Evolutionary conservation across 2,329 filamentous ascomycete genomes (phyloP).

Genomic region (Leptographium wingfieldii): DNA sequence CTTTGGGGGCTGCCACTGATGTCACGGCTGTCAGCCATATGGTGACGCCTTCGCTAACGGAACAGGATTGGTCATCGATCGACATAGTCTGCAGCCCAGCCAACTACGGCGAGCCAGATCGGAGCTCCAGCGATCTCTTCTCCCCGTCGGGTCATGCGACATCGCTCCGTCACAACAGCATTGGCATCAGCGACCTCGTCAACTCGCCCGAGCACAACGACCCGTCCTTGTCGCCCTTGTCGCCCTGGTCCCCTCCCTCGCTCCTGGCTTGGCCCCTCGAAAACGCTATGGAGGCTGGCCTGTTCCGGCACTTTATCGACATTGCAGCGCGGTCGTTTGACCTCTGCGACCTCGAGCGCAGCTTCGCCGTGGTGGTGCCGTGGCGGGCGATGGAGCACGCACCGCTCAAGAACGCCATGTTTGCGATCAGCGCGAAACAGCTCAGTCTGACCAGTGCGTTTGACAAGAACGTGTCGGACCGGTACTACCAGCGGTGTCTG

Average conservation of each 20-base stretch:
- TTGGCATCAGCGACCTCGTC: not conserved
- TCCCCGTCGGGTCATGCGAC: too few species aligned
- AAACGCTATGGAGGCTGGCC: not conserved
- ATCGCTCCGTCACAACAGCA: not conserved
- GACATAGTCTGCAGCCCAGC: too few species aligned
- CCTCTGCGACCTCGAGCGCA: not conserved
- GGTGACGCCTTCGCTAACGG: too few species aligned
- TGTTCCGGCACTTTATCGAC: slow-evolving; percentile 1
- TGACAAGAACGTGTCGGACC: not conserved
- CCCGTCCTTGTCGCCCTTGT: too few species aligned
- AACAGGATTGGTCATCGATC: too few species aligned
- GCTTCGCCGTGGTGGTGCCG: not conserved
- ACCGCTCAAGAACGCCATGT: not conserved
- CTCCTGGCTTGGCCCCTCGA: not conserved
- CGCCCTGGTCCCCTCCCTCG: too few species aligned
- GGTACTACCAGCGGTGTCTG: not conserved
- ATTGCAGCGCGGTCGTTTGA: not conserved
- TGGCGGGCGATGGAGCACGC: not conserved
- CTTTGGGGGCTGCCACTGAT: too few species aligned
- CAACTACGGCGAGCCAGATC: too few species aligned
- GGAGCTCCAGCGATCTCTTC: too few species aligned
- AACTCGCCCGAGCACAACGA: not conserved
- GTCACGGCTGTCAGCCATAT: too few species aligned
- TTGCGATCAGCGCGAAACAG: not conserved
- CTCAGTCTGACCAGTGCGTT: not conserved